Conservation (phyloP, 345 rosid genomes). For the Rhodamnia rubescens region DNA sequence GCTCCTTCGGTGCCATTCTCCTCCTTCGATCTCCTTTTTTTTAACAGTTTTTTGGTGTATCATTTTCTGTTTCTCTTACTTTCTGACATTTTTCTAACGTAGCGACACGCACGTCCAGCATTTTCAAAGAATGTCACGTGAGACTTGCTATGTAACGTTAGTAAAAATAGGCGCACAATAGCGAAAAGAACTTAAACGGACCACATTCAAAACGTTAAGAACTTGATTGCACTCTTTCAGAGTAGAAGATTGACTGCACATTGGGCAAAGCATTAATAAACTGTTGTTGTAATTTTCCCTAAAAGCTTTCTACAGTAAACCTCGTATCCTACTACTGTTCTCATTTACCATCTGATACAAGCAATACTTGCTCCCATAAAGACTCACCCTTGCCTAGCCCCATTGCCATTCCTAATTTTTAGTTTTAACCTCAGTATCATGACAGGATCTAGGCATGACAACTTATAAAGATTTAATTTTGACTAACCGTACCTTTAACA, state of each 20-base stretch:
- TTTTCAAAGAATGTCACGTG: background rate
- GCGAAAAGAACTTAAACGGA: too few relatives aligned
- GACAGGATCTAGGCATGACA: too few relatives aligned
- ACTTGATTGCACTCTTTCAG: background rate
- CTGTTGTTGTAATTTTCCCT: background rate
- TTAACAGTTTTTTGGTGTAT: background rate
- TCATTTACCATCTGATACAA: too few relatives aligned
- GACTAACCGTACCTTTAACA: too few relatives aligned
- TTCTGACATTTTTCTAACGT: background rate
- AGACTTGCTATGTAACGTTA: rapidly evolving
- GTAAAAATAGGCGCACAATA: background rate
- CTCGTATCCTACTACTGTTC: background rate
- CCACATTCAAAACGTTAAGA: too few relatives aligned
- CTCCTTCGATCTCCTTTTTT: background rate
- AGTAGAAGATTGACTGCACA: too few relatives aligned
- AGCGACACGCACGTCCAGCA: background rate
- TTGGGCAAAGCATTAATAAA: background rate
- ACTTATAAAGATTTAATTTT: too few relatives aligned
- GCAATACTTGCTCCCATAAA: too few relatives aligned
- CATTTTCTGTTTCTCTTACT: background rate
- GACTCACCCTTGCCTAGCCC: too few relatives aligned
- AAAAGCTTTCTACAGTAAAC: background rate
- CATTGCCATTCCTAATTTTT: too few relatives aligned
- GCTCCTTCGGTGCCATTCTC: background rate
- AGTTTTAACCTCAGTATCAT: too few relatives aligned